Base-by-base conservation (phyloP, 257 asterid genomes). In the Solanum dulcamara region DNA sequence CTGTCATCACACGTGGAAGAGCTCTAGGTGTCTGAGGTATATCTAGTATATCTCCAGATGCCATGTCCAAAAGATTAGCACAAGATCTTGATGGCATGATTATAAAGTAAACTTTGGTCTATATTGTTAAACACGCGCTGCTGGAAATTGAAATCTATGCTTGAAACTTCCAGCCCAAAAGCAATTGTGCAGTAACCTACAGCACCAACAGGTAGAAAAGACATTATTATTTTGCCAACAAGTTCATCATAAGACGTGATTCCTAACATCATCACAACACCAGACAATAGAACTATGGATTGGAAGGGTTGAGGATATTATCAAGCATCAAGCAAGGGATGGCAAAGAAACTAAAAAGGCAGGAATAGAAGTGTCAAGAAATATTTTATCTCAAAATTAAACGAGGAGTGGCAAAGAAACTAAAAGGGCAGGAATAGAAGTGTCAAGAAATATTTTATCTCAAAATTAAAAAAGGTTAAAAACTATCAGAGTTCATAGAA, bases 1-100 rank as follows among this genome's bases (percentile, higher is more conserved):
- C 88, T 35, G 96, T 88, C 93, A 95, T 91, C 87, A 94, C 93
- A 85, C 94, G 90, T 18, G 98, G 98, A 88, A 95, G 91, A 64
- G 91, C 90, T 92, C 95, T 93, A 35, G 97, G 95, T 83, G 95
- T 90, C 84, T 86, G 92, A 59, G 98, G 98, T 62, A 91, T 87
- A 80, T 91, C 91, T 40, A 86, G 70, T 51, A 91, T 57, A 33
- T 88, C 96, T 62, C 90, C 98, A 75, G 93, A 85, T 83, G 96
- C 93, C 89, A 94, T 87, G 85, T 91, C 98, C 87, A 94, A 89
- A 85, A 93, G 88, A 91, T 89, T 92, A 33, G 92, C 91, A 88
- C 90, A 92, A 55, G 97, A 92, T 86, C 91, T 90, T 35, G 98
- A 89, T 24, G 91, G 93, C 98, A 94, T 95, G 64, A 86, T 50